Base-by-base conservation (phyloP, 2,329 filamentous ascomycete genomes). In the Arthrobotrys pseudoclavata region DNA sequence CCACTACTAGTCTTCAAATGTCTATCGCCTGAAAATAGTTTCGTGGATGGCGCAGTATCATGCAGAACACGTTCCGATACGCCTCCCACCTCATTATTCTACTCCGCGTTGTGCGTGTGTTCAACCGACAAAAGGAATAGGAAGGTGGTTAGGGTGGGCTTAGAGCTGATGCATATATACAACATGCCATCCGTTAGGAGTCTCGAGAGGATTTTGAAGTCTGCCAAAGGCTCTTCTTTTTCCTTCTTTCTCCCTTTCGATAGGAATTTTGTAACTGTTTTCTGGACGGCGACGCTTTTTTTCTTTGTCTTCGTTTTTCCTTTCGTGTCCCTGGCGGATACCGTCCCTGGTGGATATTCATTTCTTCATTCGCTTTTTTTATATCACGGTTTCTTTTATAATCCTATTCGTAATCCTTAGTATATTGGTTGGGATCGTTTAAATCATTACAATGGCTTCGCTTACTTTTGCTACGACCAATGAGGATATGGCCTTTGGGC, bases 301-400 rank as follows among this genome's bases (percentile, higher is more conserved):
- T 42, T 24, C 4, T 53, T 37, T 20, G 7, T 29, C 55, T 22
- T 6, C 26, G 7, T n/a, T 48, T 45, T 45, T 40, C 37, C 37
- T 40, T 45, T 45, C 29, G 69, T 72, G 42, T 72, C 69, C 69
- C 69, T 72, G 69, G 69, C 10, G 69, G 69, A 72, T 72, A 72
- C 69, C 37, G 31, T 61, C 52, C 62, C 69, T 64, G 34, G 67
- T 22, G 67, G 67, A 63, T 57, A 57, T 57, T 60, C 22, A 18
- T 3, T 64, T 47, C 60, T 53, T 40, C 20, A 31, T 55, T 47
- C 60, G 15, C 42, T 52, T 37, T 31, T 31, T 70, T 57, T 47
- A 71, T 20, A 18, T 61, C 50, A 47, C 29, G n/a, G 24, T 53
- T 18, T 57, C 24, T 52, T n/a, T 55, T 7, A 15, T 37, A 63